Base-by-base conservation (phyloP, 371 early-diverging fungal species). In the Rhizomucor pusillus region DNA sequence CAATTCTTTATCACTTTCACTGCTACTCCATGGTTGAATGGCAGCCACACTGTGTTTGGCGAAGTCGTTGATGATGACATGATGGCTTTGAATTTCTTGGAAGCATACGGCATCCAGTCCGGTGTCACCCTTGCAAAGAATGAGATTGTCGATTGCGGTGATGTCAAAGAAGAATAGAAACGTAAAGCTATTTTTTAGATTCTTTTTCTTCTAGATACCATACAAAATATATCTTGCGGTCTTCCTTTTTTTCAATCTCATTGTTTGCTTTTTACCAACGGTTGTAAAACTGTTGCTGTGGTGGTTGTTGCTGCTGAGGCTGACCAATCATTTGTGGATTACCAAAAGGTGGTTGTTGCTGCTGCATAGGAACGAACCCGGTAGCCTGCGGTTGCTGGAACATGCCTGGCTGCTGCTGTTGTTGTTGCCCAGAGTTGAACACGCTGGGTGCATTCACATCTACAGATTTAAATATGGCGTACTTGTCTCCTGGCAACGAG, bases 1-100 rank as follows among this genome's bases (percentile, higher is more conserved):
- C 99, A 99, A 80, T 98, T 98, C 88, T 98, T 97, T 75, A 91
- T 94, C 63, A 88, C 89, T 55, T 88, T 40, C 34, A 68, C 53
- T 22, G 56, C 63, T 51, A 78, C 85, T n/a, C 79, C 87, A 29
- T 92, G 94, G 94, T 85, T 98, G 58, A 90, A 98, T 67, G 92
- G 91, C 53, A 89, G 89, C 72, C 99, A 98, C 79, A 94, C 69
- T 79, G 63, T 63, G 50, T 63, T 99, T 82, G 99, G 99, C 50
- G 70, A 88, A 69, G 87, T 98, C 37, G 65, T 77, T 48, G 84
- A 88, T n/a, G n/a, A n/a, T 57, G 97, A 97, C 45, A 54, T 80
- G 61, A 87, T 92, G 22, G 74, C 97, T 45, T 86, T 98, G 66
- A 71, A 85, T 59, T 75, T 76, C 60, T 82, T 98, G 55, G 97